These are phyloP conservation scores for Phytophthora vignae DNA, from an alignment of 352 stramenopile species.

Conservation along the genomic window DNA sequence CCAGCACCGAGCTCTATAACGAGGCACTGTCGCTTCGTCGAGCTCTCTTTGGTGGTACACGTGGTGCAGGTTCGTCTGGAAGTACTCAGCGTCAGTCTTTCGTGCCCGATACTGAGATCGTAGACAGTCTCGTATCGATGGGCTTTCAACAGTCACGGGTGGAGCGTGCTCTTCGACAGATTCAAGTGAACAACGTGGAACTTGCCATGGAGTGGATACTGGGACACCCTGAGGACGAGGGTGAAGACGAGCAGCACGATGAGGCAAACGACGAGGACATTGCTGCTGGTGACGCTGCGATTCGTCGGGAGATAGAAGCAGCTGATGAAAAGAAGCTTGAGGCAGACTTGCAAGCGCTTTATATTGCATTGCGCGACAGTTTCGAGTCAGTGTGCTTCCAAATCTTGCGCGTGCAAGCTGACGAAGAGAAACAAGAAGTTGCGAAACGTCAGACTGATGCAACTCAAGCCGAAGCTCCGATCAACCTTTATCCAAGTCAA, in stretches of 20 bases:
- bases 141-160: slow-evolving; percentile 93
- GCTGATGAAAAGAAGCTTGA: slow-evolving; percentile 52
- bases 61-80: slow-evolving; percentile 21
- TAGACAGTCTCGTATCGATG: slow-evolving; percentile 95
- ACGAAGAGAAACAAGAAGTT: slow-evolving; percentile 23
- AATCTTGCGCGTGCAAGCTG: slow-evolving; percentile 62
- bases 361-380: slow-evolving; percentile 54
- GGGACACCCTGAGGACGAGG: slow-evolving; percentile 86
- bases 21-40: slow-evolving; percentile 55
- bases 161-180: slow-evolving; percentile 89
- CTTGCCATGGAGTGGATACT: slow-evolving; percentile 97
- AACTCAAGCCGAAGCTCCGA: slow-evolving; percentile 3
- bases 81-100: slow-evolving; percentile 68
- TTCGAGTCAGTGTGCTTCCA: slow-evolving; percentile 78
- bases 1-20: slow-evolving; percentile 43
- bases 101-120: slow-evolving; percentile 89
- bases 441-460: slow-evolving; percentile 8
- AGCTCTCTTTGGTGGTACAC: slow-evolving; percentile 57
- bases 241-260: slow-evolving; percentile 35
- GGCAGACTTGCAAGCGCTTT: slow-evolving; percentile 56
- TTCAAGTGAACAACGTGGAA: slow-evolving; percentile 93
- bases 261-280: slow-evolving; percentile 38
- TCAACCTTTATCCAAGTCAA: slow-evolving; percentile 47
- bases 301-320: slow-evolving; percentile 30
- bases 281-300: slow-evolving; percentile 8